Evolutionary conservation across 2,329 filamentous ascomycete genomes (phyloP), one percentile per base, ranked within the genome.

Genomic region (Aspergillus terreus): DNA sequence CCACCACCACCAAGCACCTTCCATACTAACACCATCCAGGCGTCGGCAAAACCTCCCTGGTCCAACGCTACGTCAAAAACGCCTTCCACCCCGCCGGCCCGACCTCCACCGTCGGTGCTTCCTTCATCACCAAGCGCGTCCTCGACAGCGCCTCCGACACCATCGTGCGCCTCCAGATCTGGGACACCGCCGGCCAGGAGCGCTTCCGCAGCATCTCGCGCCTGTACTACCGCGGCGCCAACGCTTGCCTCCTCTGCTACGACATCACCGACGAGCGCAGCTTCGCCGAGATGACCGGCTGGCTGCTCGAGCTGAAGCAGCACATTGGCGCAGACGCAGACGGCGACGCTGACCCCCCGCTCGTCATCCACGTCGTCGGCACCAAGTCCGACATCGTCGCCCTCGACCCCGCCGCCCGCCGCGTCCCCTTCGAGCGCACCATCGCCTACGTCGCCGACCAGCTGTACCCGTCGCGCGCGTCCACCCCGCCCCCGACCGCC

Each of bases 121-220:
- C 84, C 66, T 91, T 91, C 71, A 78, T 90, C 68, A 88, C 88
- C 41, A 91, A 91, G 73, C 83, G 86, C 64, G 85, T 91, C 54
- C 79, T 88, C 59, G 92, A 96, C 72, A 84, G 83, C 55, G 89
- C 96, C 68, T 89, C 87, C 19, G 89, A 92, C 63, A 94, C 90
- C 1, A 80, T 88, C 21, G 90, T 96, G 33, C 84, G 92, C n/a
- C 78, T 96, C 35, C 92, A 96, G 67, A 95, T 96, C 60, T 96
- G 92, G 92, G 92, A 96, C 68, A 96, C 92, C 32, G 90, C 92
- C 51, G 92, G 92, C 55, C 92, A 99, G 68, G 92, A 99, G 76
- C 85, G 92, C 51, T 99, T 97, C 71, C 85, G 92, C 62, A 92
- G 88, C 56, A 97, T 99, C 65, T 95, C 90, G 9, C 87, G 92